These are phyloP conservation scores for Mycena olivaceomarginata DNA, from an alignment of 768 basidiomycete genomes.

Conservation along the genomic window DNA sequence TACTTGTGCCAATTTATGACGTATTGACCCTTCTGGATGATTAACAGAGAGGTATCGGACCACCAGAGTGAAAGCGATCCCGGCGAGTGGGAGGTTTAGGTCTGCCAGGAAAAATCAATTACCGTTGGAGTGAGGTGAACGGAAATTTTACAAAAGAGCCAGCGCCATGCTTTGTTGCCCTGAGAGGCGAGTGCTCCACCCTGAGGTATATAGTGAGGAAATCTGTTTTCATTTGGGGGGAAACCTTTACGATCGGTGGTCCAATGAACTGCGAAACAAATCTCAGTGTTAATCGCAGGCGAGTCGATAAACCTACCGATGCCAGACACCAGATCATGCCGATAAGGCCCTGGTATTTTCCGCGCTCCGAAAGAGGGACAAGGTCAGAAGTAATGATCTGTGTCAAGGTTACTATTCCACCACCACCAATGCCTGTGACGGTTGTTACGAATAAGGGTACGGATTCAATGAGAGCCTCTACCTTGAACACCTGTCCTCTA, in stretches of 20 bases:
- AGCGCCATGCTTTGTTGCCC: slow-evolving; percentile 49
- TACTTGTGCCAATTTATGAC: slow-evolving; percentile 53
- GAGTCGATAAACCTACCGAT: slow-evolving; percentile 39
- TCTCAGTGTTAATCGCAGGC: too few species aligned
- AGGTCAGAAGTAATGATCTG: slow-evolving; percentile 64
- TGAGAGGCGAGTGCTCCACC: slow-evolving; percentile 46
- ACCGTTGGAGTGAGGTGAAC: too few species aligned
- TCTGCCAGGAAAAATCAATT: slow-evolving; percentile 43
- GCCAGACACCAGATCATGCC: slow-evolving; percentile 54
- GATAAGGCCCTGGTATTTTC: slow-evolving; percentile 55
- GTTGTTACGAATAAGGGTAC: not conserved
- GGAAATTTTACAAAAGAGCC: slow-evolving; percentile 48
- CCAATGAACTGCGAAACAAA: slow-evolving; percentile 12
- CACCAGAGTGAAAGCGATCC: slow-evolving; percentile 41
- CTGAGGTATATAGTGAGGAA: not conserved
- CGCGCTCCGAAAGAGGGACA: slow-evolving; percentile 62
- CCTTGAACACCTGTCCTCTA: slow-evolving; percentile 31
- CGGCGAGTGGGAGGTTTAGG: slow-evolving; percentile 57
- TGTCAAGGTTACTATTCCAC: slow-evolving; percentile 56
- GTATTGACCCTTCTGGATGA: slow-evolving; percentile 51
- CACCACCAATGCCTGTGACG: slow-evolving; percentile 54
- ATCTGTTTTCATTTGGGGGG: not conserved
- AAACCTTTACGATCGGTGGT: slow-evolving; percentile 13
- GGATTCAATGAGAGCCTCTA: not conserved
- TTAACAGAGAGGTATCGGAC: slow-evolving; percentile 47